Conservation (phyloP, 2,329 filamentous ascomycete species). For the Trichoderma simmonsii region DNA sequence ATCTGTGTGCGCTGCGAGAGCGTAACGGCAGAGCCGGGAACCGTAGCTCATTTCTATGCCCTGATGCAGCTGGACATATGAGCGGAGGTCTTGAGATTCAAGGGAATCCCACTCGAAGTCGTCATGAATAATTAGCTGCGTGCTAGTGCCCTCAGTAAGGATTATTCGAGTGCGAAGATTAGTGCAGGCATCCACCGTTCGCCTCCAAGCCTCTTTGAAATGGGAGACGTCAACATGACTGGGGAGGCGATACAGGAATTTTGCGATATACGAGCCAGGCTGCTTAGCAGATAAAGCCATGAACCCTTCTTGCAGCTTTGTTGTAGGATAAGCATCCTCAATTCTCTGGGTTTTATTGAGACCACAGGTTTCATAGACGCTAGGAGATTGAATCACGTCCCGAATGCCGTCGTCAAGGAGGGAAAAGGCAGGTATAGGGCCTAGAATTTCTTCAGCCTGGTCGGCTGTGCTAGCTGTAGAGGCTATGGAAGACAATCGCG, state of each 20-base stretch:
- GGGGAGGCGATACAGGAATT: conserved; percentile 25
- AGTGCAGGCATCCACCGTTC: conserved; percentile 15
- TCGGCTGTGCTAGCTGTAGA: not conserved
- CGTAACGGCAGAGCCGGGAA: not conserved
- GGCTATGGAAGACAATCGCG: not conserved
- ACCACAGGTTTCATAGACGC: not conserved
- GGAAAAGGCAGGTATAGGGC: not conserved
- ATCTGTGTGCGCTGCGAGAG: not conserved
- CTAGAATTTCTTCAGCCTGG: not conserved
- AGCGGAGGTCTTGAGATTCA: not conserved
- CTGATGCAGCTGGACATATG: not conserved
- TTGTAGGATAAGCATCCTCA: conserved; percentile 24
- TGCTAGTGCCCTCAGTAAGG: not conserved
- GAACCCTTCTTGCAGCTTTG: conserved; percentile 23
- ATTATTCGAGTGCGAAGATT: conserved; percentile 25
- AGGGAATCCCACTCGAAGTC: conserved; percentile 8
- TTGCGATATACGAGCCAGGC: conserved; percentile 34
- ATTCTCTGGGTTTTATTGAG: not conserved
- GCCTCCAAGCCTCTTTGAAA: conserved; percentile 23
- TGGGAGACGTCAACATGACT: conserved; percentile 22
- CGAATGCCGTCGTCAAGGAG: not conserved
- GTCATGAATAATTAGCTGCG: conserved; percentile 19
- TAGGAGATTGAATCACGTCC: not conserved
- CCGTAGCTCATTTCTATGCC: not conserved
- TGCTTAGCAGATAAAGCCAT: conserved; percentile 31